Evolutionary conservation across 768 basidiomycete species (phyloP).

Genomic region (Boletus tomentosulus): DNA sequence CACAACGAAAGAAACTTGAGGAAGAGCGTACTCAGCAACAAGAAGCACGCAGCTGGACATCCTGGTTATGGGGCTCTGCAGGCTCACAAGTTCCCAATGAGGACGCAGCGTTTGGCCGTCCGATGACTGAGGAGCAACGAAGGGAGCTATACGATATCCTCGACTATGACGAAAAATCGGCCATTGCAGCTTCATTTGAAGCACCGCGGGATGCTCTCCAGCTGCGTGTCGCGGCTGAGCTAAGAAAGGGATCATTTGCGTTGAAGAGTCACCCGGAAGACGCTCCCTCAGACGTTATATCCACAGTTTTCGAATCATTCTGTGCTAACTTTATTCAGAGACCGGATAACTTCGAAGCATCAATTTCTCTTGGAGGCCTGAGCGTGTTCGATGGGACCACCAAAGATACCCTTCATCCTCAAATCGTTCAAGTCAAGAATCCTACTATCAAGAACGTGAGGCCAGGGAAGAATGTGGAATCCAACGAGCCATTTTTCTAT

Average conservation of each 20-base stretch:
- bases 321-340: slow-evolving; percentile 80
- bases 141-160: slow-evolving; percentile 86
- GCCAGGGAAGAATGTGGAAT: slow-evolving; percentile 25
- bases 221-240: slow-evolving; percentile 65
- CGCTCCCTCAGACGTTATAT: slow-evolving; percentile 65
- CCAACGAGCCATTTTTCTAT: slow-evolving; percentile 73
- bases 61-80: slow-evolving; percentile 83
- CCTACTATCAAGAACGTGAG: slow-evolving; percentile 29
- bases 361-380: slow-evolving; percentile 80
- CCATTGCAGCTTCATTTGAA: slow-evolving; percentile 65
- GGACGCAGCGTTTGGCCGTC: slow-evolving; percentile 54
- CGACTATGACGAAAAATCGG: slow-evolving; percentile 87
- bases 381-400: slow-evolving; percentile 92
- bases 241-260: slow-evolving; percentile 85
- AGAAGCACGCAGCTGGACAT: slow-evolving; percentile 54
- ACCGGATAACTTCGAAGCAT: slow-evolving; percentile 81
- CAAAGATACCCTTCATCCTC: slow-evolving; percentile 69
- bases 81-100: slow-evolving; percentile 36
- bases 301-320: slow-evolving; percentile 83
- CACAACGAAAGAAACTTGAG: slow-evolving; percentile 57
- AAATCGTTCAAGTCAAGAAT: slow-evolving; percentile 85
- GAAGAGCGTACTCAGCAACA: slow-evolving; percentile 62
- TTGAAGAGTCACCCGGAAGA: slow-evolving; percentile 73
- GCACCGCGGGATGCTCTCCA: slow-evolving; percentile 78
- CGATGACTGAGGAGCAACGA: slow-evolving; percentile 87